Evolutionary conservation across 1,284 basidiomycete genomes (phyloP).

Genomic region (Cutaneotrichosporon sp.): DNA sequence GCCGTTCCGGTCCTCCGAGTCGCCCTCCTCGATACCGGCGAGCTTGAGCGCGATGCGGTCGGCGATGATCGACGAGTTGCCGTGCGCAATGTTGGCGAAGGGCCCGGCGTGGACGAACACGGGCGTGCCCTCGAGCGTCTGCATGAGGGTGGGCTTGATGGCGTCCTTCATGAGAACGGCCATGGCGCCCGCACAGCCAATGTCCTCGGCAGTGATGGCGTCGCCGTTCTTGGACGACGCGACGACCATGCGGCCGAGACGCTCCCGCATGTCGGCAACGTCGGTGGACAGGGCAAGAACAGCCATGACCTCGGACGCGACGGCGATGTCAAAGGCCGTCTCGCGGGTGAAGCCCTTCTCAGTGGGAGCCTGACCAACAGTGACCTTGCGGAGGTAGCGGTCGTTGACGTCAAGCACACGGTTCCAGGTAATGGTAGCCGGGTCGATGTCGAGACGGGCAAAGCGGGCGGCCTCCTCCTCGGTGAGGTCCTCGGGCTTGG

Average conservation of each 20-base stretch:
- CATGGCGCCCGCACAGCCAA: slow-evolving; percentile 91
- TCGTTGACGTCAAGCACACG: slow-evolving; percentile 97
- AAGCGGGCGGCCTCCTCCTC: slow-evolving; percentile 87
- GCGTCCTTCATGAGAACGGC: slow-evolving; percentile 98
- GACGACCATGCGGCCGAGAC: slow-evolving; percentile 74
- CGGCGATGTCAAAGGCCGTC: slow-evolving; percentile 93
- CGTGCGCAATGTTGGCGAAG: slow-evolving; percentile 98
- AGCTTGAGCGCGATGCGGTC: slow-evolving; percentile 95
- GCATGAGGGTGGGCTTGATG: slow-evolving; percentile 99
- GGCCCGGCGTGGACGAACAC: slow-evolving; percentile 99
- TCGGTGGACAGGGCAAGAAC: slow-evolving; percentile 88
- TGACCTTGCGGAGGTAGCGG: slow-evolving; percentile 91
- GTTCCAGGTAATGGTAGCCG: slow-evolving; percentile 93
- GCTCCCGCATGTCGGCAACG: slow-evolving; percentile 77
- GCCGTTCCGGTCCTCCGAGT: slow-evolving; percentile 70
- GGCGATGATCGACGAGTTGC: slow-evolving; percentile 96
- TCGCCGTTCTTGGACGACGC: slow-evolving; percentile 90
- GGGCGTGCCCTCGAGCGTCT: slow-evolving; percentile 95
- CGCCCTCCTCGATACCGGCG: slow-evolving; percentile 91
- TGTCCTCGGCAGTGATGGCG: slow-evolving; percentile 91
- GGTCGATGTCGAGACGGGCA: slow-evolving; percentile 87
- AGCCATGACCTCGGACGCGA: slow-evolving; percentile 97
- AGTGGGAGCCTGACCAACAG: slow-evolving; percentile 81
- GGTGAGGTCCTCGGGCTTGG: slow-evolving; percentile 84
- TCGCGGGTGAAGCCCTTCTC: slow-evolving; percentile 86